Evolutionary conservation across 1,139 yeast species (phyloP).

Genomic region (Tardiomyces digboiensis): DNA sequence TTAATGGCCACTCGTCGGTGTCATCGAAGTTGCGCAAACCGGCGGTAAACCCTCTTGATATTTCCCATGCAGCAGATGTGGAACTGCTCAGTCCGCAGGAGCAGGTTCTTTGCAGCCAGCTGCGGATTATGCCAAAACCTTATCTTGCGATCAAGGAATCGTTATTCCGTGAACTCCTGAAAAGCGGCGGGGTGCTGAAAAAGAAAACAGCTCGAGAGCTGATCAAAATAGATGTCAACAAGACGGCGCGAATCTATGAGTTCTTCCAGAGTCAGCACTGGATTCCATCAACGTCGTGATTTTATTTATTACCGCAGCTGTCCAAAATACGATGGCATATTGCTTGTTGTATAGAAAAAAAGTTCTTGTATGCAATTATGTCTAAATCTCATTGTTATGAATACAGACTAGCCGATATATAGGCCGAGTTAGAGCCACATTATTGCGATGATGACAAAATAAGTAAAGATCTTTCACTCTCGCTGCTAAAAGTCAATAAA

Average conservation of each 20-base stretch:
- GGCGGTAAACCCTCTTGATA: constrained; percentile 40
- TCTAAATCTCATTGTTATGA: too few relatives aligned
- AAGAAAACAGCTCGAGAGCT: constrained; percentile 78
- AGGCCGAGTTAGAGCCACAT: too few relatives aligned
- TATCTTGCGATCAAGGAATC: constrained; percentile 88
- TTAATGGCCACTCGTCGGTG: constrained; percentile 10
- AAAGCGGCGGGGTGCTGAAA: constrained; percentile 75
- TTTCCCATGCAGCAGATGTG: constrained; percentile 75
- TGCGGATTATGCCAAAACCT: constrained; percentile 86
- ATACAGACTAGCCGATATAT: too few relatives aligned
- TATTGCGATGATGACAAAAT: too few relatives aligned
- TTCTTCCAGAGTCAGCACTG: constrained; percentile 90
- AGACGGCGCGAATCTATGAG: constrained; percentile 82
- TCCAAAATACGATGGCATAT: too few relatives aligned
- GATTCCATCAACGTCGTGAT: constrained; percentile 29
- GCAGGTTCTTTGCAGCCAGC: constrained; percentile 71
- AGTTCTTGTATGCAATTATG: too few relatives aligned
- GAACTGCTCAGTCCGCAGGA: constrained; percentile 80
- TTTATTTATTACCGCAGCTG: constrained; percentile 1
- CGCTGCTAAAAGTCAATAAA: too few relatives aligned
- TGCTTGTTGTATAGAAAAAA: too few relatives aligned
- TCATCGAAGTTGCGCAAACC: constrained; percentile 18
- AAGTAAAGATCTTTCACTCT: too few relatives aligned
- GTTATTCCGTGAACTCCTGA: constrained; percentile 78
- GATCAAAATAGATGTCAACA: constrained; percentile 74